Base-by-base conservation (phyloP, 371 early-diverging fungal species). In the Apophysomyces trapeziformis region DNA sequence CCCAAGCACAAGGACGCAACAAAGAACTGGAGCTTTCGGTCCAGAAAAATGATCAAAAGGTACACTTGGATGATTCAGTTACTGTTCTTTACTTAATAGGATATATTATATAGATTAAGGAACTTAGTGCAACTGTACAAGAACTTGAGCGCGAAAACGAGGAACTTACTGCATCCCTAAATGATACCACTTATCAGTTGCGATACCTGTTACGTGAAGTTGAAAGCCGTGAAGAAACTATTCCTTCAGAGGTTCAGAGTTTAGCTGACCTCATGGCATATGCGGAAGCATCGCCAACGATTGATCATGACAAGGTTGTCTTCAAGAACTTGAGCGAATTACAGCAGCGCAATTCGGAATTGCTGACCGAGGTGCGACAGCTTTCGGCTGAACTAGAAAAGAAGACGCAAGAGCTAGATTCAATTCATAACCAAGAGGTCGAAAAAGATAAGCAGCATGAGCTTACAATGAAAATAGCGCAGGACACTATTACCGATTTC, bases 201-300 rank as follows among this genome's bases (percentile, higher is more conserved):
- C 67, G 62, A n/a, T 69, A 72, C 44, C 44, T 72, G 56, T 43
- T 72, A n/a, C 67, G 67, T 18, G 64, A 68, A 36, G 67, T 72
- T 8, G 60, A 68, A 45, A 46, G 41, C 8, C 66, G 60, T 32
- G 46, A 63, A 38, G 66, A 57, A 11, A 44, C 59, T 2, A 60
- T 66, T 16, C 69, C 68, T 37, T 32, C 54, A 12, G 58, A 59
- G n/a, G 41, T 72, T 13, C 26, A 72, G 26, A 56, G 57, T 21
- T 38, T 58, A 12, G 21, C 32, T 8, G 73, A 68, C 39, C 46
- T 72, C 12, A 38, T 60, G 43, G 44, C 38, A 45, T 58, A 61
- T 61, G 54, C 68, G 14, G 41, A 58, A 11, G 41, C 43, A 13
- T 32, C 57, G 4, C 64, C 69, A 4, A 57, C 50, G 7, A 13